phyloP scores from a whole-genome alignment of 805 yeast species.

The Yarrowia bubula region DNA sequence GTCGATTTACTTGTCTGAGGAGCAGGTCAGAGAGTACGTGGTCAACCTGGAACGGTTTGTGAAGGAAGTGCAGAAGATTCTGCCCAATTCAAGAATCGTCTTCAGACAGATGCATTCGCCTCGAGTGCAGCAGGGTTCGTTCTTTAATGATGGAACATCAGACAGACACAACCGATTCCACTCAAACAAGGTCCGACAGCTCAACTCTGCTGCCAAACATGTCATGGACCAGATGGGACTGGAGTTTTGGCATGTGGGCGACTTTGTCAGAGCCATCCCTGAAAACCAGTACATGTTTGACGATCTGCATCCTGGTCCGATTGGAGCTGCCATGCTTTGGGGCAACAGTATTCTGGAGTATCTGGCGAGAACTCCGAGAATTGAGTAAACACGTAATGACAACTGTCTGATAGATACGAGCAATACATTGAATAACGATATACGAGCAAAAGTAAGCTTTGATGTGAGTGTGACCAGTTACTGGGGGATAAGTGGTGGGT shows the following conservation, averaged over 20 bases:
- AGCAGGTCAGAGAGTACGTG: slow-evolving; percentile 25
- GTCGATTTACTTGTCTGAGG: slow-evolving; percentile 17
- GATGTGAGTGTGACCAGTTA: too few relatives aligned
- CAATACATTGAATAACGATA: too few relatives aligned
- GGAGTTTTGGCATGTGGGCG: slow-evolving; percentile 28
- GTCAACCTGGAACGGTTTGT: slow-evolving; percentile 10
- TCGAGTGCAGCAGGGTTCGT: slow-evolving; percentile 22
- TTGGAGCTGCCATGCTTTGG: slow-evolving; percentile 27
- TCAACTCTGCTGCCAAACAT: slow-evolving; percentile 24
- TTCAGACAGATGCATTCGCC: slow-evolving; percentile 29
- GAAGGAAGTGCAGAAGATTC: slow-evolving; percentile 1
- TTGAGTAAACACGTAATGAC: neutral
- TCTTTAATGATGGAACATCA: slow-evolving; percentile 16
- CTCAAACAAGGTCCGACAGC: slow-evolving; percentile 28
- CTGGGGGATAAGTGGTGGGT: too few relatives aligned
- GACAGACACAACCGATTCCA: slow-evolving; percentile 28
- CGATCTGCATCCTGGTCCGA: slow-evolving; percentile 26
- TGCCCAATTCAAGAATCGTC: slow-evolving; percentile 24
- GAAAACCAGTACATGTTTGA: slow-evolving; percentile 28
- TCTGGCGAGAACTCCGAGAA: slow-evolving; percentile 25
- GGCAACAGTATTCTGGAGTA: slow-evolving; percentile 28
- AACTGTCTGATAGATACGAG: too few relatives aligned
- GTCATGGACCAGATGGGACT: slow-evolving; percentile 16
- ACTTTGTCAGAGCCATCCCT: slow-evolving; percentile 26
- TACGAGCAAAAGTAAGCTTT: too few relatives aligned